Percentiles rank a stretch among this genome's conserved stretches.
Evolutionary conservation across 2,329 filamentous ascomycete genomes (phyloP).

Genomic region (Coleophoma crateriformis): DNA sequence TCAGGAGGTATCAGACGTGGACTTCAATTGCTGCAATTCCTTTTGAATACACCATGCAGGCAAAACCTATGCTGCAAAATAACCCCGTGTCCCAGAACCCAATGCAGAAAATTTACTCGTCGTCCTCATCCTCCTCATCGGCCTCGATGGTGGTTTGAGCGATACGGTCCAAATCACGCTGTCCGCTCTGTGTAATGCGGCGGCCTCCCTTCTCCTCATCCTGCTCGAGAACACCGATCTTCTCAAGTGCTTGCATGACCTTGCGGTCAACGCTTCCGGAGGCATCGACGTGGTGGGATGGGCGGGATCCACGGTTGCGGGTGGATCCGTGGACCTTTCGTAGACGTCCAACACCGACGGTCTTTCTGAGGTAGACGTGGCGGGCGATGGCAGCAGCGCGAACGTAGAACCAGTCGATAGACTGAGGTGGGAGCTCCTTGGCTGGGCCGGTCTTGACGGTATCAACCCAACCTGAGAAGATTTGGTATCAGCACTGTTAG

Average conservation of each 20-base stretch:
- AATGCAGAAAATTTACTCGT: constrained; percentile 47
- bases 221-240: constrained; percentile 96
- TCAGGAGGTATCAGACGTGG: background rate
- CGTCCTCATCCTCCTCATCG: constrained; percentile 63
- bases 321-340: constrained; percentile 92
- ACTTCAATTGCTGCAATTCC: constrained; percentile 3
- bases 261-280: constrained; percentile 96
- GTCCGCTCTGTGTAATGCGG: constrained; percentile 94
- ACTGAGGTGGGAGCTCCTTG: constrained; percentile 97
- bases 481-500: constrained; percentile 13
- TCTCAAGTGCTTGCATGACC: constrained; percentile 95
- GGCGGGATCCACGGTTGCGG: constrained; percentile 94
- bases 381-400: constrained; percentile 93
- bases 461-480: constrained; percentile 81
- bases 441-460: constrained; percentile 97
- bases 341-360: constrained; percentile 95
- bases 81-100: constrained; percentile 11
- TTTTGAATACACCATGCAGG: constrained; percentile 15
- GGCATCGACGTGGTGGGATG: constrained; percentile 92
- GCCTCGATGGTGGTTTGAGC: constrained; percentile 74
- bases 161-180: constrained; percentile 98
- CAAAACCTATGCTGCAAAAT: constrained; percentile 13
- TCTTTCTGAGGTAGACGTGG: constrained; percentile 99
- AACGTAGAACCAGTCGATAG: constrained; percentile 93
- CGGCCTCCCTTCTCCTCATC: constrained; percentile 98